Conservation (phyloP, 768 basidiomycete species). For the Saitozyma podzolica region DNA sequence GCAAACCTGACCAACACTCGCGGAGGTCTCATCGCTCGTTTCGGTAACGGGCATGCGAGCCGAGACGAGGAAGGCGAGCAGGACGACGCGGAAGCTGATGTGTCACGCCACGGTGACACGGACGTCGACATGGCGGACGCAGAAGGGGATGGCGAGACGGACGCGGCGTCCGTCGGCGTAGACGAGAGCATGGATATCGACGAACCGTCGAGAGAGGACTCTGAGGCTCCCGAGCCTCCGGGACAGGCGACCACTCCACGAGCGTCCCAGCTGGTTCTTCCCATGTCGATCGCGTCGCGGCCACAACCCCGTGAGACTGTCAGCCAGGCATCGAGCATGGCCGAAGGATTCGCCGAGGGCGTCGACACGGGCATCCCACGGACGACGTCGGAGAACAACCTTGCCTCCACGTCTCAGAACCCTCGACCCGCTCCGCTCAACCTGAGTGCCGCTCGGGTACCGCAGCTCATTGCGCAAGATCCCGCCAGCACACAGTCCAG, state of each 20-base stretch:
- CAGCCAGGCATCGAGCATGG: slow-evolving; percentile 27
- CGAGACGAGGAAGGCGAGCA: not conserved
- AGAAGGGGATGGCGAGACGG: slow-evolving; percentile 46
- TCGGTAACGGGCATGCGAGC: too few relatives aligned
- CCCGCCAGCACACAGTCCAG: slow-evolving; percentile 46
- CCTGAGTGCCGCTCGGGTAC: slow-evolving; percentile 25
- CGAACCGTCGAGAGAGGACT: slow-evolving; percentile 1
- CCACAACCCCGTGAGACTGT: slow-evolving; percentile 13
- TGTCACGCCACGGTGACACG: slow-evolving; percentile 23
- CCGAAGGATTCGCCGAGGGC: not conserved
- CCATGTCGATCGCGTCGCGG: slow-evolving; percentile 34
- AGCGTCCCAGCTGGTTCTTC: slow-evolving; percentile 28
- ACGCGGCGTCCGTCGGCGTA: slow-evolving; percentile 52
- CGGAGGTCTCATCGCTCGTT: too few relatives aligned
- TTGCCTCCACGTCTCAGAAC: slow-evolving; percentile 14
- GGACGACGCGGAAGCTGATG: not conserved
- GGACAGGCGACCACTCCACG: slow-evolving; percentile 38
- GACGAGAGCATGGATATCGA: slow-evolving; percentile 61
- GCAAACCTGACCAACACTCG: not conserved
- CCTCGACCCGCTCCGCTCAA: slow-evolving; percentile 30
- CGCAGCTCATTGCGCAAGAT: slow-evolving; percentile 33
- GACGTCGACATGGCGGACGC: slow-evolving; percentile 49
- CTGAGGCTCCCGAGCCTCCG: not conserved
- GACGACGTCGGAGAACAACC: slow-evolving; percentile 32
- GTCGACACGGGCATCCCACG: slow-evolving; percentile 19